phyloP scores from a whole-genome alignment of 805 yeast genomes.

The Metschnikowia baotianmanensis region DNA sequence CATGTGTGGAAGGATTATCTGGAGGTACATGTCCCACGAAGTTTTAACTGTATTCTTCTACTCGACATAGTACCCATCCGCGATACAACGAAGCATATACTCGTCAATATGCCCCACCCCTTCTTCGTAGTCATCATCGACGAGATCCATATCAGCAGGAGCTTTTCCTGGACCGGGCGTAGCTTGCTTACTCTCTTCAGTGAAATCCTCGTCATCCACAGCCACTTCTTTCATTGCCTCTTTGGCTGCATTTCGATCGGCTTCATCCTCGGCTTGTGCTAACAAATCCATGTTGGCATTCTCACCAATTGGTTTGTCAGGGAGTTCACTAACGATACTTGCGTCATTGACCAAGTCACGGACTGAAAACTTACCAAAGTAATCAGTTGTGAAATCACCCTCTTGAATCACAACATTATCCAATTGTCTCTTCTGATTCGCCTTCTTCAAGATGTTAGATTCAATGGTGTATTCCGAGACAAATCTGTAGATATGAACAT shows the following conservation, averaged over 20 bases:
- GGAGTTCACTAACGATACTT: conserved; percentile 33
- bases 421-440: conserved; percentile 89
- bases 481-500: conserved; percentile 94
- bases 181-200: conserved; percentile 40
- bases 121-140: conserved; percentile 48
- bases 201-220: conserved; percentile 83
- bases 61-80: conserved; percentile 64
- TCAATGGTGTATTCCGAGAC: conserved; percentile 96
- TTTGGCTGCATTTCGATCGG: conserved; percentile 84
- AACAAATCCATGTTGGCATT: conserved; percentile 51
- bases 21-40: too few relatives aligned
- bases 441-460: conserved; percentile 88
- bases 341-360: conserved; percentile 77
- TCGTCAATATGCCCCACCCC: conserved; percentile 87
- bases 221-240: conserved; percentile 84
- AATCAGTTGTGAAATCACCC: conserved; percentile 97
- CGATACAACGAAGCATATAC: conserved; percentile 90
- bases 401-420: conserved; percentile 96
- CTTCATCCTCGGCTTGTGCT: conserved; percentile 95
- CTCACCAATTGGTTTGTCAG: conserved; percentile 43
- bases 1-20: too few relatives aligned
- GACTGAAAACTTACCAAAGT: conserved; percentile 83
- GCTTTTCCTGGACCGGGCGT: conserved; percentile 32
- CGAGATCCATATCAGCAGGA: conserved; percentile 26
- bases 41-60: conserved; percentile 6